A percentile compares a stretch with the other conserved stretches of the same genome.
phyloP scores from a whole-genome alignment of 139 green algal genomes.

The Picochlorum sp. region DNA sequence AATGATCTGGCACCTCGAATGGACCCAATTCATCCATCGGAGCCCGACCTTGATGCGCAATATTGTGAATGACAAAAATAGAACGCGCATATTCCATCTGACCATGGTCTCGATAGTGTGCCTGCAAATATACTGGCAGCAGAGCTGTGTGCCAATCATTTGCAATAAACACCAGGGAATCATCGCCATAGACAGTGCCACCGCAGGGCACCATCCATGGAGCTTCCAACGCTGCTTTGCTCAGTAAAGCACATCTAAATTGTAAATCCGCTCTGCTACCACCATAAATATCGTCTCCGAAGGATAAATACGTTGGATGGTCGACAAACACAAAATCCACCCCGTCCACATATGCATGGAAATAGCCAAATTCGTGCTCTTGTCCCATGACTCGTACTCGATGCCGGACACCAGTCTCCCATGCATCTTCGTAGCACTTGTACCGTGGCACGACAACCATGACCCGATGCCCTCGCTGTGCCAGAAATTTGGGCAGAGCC shows the following conservation, averaged over 20 bases:
- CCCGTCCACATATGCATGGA: conserved; percentile 66
- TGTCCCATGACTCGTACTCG: conserved; percentile 49
- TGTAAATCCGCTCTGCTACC: conserved; percentile 56
- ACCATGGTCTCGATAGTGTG: conserved; percentile 91
- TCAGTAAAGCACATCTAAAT: conserved; percentile 72
- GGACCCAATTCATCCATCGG: conserved; percentile 71
- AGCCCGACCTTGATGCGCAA: conserved; percentile 85
- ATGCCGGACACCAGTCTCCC: conserved; percentile 64
- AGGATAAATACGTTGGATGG: conserved; percentile 63
- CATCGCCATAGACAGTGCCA: conserved; percentile 71
- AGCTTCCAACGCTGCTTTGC: conserved; percentile 74
- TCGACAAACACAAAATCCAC: conserved; percentile 92
- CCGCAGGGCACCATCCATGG: conserved; percentile 81
- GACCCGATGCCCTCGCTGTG: conserved; percentile 69
- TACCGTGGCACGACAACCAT: conserved; percentile 84
- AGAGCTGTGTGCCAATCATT: conserved; percentile 93
- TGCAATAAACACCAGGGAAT: conserved; percentile 81
- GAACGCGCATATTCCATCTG: conserved; percentile 83
- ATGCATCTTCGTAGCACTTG: conserved; percentile 54
- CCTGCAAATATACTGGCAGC: conserved; percentile 86
- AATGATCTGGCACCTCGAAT: conserved; percentile 74
- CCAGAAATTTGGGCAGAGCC: conserved; percentile 84
- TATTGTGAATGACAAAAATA: conserved; percentile 86
- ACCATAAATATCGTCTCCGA: conserved; percentile 66
- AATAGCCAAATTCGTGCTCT: conserved; percentile 73